These are phyloP conservation scores for Pyrenophora graminea DNA, from an alignment of 2,329 filamentous ascomycete species.

Conservation along the genomic window DNA sequence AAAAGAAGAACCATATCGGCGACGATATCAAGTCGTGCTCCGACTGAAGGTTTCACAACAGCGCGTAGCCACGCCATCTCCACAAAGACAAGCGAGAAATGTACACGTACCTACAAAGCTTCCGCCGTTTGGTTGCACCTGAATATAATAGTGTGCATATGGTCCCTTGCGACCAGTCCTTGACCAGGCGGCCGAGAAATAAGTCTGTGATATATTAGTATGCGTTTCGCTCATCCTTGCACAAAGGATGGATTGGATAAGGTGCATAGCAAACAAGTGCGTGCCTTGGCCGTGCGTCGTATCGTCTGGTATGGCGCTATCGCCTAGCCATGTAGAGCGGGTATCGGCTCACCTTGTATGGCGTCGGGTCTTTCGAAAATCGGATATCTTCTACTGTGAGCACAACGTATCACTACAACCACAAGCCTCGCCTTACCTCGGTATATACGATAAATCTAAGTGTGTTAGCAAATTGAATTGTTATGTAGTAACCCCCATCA, in stretches of 20 bases:
- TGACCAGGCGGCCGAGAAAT: constrained; percentile 86
- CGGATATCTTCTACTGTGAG: constrained; percentile 63
- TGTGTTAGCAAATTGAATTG: constrained; percentile 13
- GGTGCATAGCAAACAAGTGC: too few relatives aligned
- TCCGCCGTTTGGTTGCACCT: constrained; percentile 68
- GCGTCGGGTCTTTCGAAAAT: constrained; percentile 81
- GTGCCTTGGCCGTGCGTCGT: too few relatives aligned
- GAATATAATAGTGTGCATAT: constrained; percentile 80
- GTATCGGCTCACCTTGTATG: constrained; percentile 72
- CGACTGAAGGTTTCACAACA: constrained; percentile 3
- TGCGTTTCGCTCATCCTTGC: background rate
- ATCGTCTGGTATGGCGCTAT: background rate
- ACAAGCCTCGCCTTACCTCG: constrained; percentile 49
- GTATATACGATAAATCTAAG: constrained; percentile 79
- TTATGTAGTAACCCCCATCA: background rate
- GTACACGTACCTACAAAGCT: constrained; percentile 70
- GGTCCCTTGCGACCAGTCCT: constrained; percentile 75
- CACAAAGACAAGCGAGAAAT: constrained; percentile 3
- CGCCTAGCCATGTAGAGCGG: background rate
- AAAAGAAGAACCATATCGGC: constrained; percentile 1
- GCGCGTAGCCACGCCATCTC: background rate
- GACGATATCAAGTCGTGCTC: constrained; percentile 5
- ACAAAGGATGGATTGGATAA: too few relatives aligned
- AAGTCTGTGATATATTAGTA: constrained; percentile 58
- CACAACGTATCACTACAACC: background rate